Evolutionary conservation across 225 moss, liverwort and hornwort species (phyloP), one percentile per base, ranked within the genome.

Genomic region (Takakia lepidozioides): DNA sequence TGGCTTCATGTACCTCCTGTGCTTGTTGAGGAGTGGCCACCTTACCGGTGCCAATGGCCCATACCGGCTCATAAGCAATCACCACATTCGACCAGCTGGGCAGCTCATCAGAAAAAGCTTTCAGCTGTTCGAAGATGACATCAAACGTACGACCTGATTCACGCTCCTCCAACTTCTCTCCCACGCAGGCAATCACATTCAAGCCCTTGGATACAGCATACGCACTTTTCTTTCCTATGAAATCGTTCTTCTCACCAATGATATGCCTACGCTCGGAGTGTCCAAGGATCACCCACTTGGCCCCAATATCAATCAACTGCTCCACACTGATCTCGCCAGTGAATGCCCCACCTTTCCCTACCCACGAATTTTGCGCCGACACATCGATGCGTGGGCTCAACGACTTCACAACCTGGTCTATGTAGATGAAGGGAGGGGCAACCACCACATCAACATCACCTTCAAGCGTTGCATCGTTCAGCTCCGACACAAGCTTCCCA

Each of bases 41-140:
- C 55, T 79, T 74, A 30, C 83, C 84, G 10, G 81, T 76, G 1
- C 85, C 92, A 37, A 93, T 85, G 23, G 92, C 78, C 92, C 92
- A 93, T 1, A 88, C 88, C 9, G 93, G 93, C 64, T 89, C 93
- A n/a, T 93, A 93, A 2, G 84, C 89, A 23, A 93, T 56, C 28
- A 93, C 93, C 7, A 93, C 56, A 30, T 54, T 62, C 2, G 47
- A 49, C 93, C 93, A 93, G 65, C 83, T 68, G 3, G 78, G 20
- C 4, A 93, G 46, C 19, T 65, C 71, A 46, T 84, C 81, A 54
- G 61, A 68, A 44, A 64, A 54, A 2, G 79, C 71, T 54, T 86
- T 67, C 25, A 89, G 47, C 42, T 93, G 93, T 47, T 78, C 75
- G 41, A 60, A 62, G 5, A 86, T 39, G 18, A 86, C 81, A 2